phyloP scores from a whole-genome alignment of 1,284 basidiomycete species.

The Ceratobasidium sp. region DNA sequence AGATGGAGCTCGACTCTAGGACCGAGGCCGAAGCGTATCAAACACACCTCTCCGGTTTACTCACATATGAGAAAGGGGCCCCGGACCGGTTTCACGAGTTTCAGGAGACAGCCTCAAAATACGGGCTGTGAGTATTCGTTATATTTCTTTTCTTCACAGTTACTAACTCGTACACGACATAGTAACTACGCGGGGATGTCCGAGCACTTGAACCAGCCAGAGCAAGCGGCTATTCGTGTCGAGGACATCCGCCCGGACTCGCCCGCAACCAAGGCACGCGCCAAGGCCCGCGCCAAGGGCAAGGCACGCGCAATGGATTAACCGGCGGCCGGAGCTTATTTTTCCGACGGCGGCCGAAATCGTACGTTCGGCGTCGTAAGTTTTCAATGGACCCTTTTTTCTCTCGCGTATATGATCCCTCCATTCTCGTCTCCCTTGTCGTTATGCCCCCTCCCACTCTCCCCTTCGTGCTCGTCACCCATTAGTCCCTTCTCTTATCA shows the following conservation, averaged over 20 bases:
- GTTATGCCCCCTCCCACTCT: too few species aligned
- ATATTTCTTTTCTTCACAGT: background rate
- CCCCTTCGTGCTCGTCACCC: too few species aligned
- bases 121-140: background rate
- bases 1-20: background rate
- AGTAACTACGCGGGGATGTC: too few species aligned
- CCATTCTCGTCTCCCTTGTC: too few species aligned
- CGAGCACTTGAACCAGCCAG: background rate
- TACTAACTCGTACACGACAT: background rate
- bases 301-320: background rate
- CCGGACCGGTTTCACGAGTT: background rate
- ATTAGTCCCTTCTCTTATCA: too few species aligned
- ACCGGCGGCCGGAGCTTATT: background rate
- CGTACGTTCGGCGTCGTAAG: too few species aligned
- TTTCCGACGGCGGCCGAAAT: too few species aligned
- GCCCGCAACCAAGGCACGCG: background rate
- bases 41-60: background rate
- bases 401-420: too few species aligned
- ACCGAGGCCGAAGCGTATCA: background rate
- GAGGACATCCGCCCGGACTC: conserved; percentile 13
- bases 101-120: background rate
- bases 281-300: conserved; percentile 9
- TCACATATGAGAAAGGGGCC: background rate
- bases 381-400: too few species aligned
- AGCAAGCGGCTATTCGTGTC: conserved; percentile 1